Evolutionary conservation across 2,329 filamentous ascomycete species (phyloP), one percentile per base, ranked within the genome.

Genomic region (Cadophora sp.): DNA sequence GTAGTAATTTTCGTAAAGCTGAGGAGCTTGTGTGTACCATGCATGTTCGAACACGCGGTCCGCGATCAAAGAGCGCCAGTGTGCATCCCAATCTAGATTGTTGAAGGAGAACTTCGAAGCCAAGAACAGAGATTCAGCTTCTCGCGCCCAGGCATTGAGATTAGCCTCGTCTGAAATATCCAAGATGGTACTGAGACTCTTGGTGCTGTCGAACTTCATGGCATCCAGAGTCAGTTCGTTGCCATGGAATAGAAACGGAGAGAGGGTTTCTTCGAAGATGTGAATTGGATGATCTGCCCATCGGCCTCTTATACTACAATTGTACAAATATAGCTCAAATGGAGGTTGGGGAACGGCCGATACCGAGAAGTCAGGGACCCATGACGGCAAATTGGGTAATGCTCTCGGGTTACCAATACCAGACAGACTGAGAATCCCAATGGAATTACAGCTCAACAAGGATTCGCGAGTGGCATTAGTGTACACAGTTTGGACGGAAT

Each of bases 51-150:
- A 48, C 18, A 48, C 45, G 16, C 45, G 45, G 16, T 48, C 45
- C 20, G 45, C 45, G 14, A 48, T 48, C 45, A 48, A 22, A n/a
- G 45, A 48, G 18, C 45, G 45, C 45, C 45, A 48, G 45, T 48
- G 45, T 18, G 20, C 16, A 14, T 48, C 45, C 45, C 45, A 48
- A 22, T 48, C 45, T 48, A 16, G 45, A 16, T 11, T 5, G 2
- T 6, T 9, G 45, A 48, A 2, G 20, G 16, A 18, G 45, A n/a
- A n/a, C 14, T 48, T 48, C 45, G 45, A 48, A 16, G 45, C 20
- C 45, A 48, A 18, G 16, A 48, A 48, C 45, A 48, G 45, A 22
- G 45, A 48, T n/a, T 48, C 45, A 9, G 45, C 45, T 48, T 48
- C 45, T 48, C 45, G 45, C 16, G 45, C 45, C 45, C 45, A 48